Conservation (phyloP, 164 flowering plant genomes). For the Stephania japonica region DNA sequence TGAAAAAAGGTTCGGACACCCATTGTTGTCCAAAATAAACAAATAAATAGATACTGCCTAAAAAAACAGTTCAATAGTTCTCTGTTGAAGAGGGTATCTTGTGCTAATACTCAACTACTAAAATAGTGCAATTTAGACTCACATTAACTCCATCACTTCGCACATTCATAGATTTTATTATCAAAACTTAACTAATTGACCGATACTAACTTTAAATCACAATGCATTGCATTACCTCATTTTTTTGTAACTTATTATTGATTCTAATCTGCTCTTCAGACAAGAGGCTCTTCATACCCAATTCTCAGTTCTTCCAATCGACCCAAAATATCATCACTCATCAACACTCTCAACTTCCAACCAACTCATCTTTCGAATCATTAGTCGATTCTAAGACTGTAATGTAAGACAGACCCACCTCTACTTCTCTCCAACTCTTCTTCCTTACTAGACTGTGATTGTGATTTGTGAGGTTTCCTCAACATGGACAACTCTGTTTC, state of each 20-base stretch:
- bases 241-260: slow-evolving; percentile 69
- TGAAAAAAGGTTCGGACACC: too few species aligned
- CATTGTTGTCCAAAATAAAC: too few species aligned
- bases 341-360: slow-evolving; percentile 15
- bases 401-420: slow-evolving; percentile 3
- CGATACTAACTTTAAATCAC: neutral
- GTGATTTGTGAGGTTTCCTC: slow-evolving; percentile 8
- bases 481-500: slow-evolving; percentile 13
- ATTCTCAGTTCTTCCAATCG: slow-evolving; percentile 43
- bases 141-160: neutral
- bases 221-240: slow-evolving; percentile 38
- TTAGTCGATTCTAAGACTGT: slow-evolving; percentile 3
- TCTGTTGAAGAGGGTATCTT: too few species aligned
- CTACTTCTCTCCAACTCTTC: slow-evolving; percentile 3
- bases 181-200: neutral
- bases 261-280: slow-evolving; percentile 47
- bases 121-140: too few species aligned
- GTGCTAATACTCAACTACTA: too few species aligned
- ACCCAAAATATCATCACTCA: slow-evolving; percentile 18
- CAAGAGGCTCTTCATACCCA: slow-evolving; percentile 40
- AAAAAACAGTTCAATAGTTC: too few species aligned
- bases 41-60: too few species aligned
- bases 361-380: slow-evolving; percentile 9
- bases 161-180: too few species aligned
- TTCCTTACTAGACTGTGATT: slow-evolving; percentile 8